Evolutionary conservation across 495 filamentous ascomycete species (phyloP), one percentile per base, ranked within the genome.

Genomic region (Neurospora sp.): DNA sequence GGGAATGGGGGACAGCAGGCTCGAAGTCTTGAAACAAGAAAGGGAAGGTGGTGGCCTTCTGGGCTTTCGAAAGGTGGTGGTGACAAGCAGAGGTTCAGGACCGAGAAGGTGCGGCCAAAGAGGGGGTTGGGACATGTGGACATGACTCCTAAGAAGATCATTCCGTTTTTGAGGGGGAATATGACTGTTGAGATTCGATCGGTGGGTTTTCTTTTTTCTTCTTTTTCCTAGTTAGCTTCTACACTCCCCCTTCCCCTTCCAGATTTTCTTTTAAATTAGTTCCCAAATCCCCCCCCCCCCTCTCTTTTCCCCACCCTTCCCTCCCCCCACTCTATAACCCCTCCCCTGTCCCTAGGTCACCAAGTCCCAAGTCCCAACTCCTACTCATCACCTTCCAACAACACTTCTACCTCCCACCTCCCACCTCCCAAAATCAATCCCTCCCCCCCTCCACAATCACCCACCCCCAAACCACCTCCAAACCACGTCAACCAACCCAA

Each of bases 111-210:
- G 42, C 48, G 70, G 53, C 27, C 7, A 35, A 65, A 65, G 27
- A 65, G 53, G 27, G 53, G 53, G 1, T 18, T 65, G 53, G 53
- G 53, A 27, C 53, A 37, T 0, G 53, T 65, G 69, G 61, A 70
- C 37, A 68, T 75, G 61, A 70, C 35, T 48, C 27, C 70, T 37
- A 40, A 53, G 18, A 48, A n/a, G 31, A 71, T 71, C 16, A 61
- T 75, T 10, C n/a, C 70, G n/a, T 76, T 77, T 68, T 46, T 79
- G n/a, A 39, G 71, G 72, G 35, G 73, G 59, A 53, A 74, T 8
- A n/a, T 79, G 69, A 61, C 70, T 41, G 41, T 76, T 41, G 73
- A 74, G 48, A 76, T 79, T 44, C 44, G 42, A 11, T 35, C 20
- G 70, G 78, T 78, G 70, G 12, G 77, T 76, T 7, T 22, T 31